A percentile compares a stretch with the other conserved stretches of the same genome.
These are phyloP conservation scores for Gynostemma pentaphyllum DNA, from an alignment of 306 rosid species.

Conservation along the genomic window DNA sequence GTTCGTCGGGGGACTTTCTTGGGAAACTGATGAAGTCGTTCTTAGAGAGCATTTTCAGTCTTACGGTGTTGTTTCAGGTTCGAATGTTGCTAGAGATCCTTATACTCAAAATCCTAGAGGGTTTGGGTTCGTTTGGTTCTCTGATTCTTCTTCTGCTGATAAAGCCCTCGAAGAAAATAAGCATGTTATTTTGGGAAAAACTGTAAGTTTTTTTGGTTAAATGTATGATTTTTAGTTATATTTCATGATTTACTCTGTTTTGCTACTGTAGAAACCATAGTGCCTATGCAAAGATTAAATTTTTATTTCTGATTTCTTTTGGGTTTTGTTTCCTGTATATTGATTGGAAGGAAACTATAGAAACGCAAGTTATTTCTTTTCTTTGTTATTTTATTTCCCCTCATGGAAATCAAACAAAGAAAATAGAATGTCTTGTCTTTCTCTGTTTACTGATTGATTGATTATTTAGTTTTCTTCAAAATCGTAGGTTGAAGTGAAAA, in stretches of 20 bases:
- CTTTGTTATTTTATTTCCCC: neutral
- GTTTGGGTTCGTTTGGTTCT: conserved; percentile 68
- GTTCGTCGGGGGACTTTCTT: conserved; percentile 49
- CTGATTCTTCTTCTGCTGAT: conserved; percentile 37
- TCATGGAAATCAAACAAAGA: too few relatives aligned
- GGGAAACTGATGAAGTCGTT: conserved; percentile 39
- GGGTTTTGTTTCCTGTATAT: neutral
- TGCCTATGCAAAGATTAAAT: neutral
- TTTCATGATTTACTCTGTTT: neutral
- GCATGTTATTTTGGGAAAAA: conserved; percentile 45
- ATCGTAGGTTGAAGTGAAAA: conserved; percentile 57
- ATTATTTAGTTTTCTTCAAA: conserved; percentile 5
- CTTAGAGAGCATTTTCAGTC: conserved; percentile 35
- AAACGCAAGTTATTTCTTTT: neutral
- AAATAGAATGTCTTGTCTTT: too few relatives aligned
- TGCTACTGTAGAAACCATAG: neutral
- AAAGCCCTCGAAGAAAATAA: conserved; percentile 42
- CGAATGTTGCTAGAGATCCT: conserved; percentile 35
- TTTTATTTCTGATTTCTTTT: neutral
- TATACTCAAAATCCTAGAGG: conserved; percentile 47
- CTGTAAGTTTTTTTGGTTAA: conserved; percentile 17
- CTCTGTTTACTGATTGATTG: neutral
- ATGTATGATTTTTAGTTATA: neutral
- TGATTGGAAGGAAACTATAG: neutral
- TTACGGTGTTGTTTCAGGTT: conserved; percentile 44